Base-by-base conservation (phyloP, 345 rosid species). In the Kandelia obovata region DNA sequence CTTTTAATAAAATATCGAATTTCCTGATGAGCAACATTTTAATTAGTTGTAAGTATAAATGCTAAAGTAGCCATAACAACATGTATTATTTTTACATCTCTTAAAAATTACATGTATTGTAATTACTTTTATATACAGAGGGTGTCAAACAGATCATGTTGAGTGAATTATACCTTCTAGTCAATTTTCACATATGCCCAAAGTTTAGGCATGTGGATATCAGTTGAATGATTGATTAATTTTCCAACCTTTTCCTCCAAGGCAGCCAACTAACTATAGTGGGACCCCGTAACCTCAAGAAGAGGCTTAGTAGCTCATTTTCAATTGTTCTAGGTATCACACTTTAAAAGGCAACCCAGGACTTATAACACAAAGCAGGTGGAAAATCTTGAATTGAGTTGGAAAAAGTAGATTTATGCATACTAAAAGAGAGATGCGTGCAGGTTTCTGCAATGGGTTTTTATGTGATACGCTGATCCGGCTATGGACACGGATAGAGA, bases 181-280 rank as follows among this genome's bases (percentile, higher is more conserved):
- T 59, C 62, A 39, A 53, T 35, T 69, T 52, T 53, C n/a, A 30
- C 35, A 53, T 16, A 23, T 4, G 28, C 58, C 52, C 26, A 23
- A 10, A 39, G 10, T 35, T n/a, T 6, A 43, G 46, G 58, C 67
- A 64, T 30, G 71, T 52, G 52, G 67, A 69, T 53, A 32, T 69
- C 71, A 56, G 61, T 52, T 28, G 17, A 34, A 19, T 52, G 30
- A 23, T 8, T 61, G 53, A 66, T 37, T 15, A 51, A 62, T 49
- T 62, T 62, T 53, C 71, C 49, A 57, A 71, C 60, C 37, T 53
- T 71, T 71, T 37, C 65, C 16, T 31, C 58, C 4, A 8, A 57
- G 30, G 71, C 63, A 55, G 35, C 76, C 73, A 64, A 64, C 49
- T 13, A 15, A 43, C 77, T 76, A 51, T 39, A 7, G 26, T 7